Evolutionary conservation across 306 rosid genomes (phyloP).

Genomic region (Dalbergia oliveri): DNA sequence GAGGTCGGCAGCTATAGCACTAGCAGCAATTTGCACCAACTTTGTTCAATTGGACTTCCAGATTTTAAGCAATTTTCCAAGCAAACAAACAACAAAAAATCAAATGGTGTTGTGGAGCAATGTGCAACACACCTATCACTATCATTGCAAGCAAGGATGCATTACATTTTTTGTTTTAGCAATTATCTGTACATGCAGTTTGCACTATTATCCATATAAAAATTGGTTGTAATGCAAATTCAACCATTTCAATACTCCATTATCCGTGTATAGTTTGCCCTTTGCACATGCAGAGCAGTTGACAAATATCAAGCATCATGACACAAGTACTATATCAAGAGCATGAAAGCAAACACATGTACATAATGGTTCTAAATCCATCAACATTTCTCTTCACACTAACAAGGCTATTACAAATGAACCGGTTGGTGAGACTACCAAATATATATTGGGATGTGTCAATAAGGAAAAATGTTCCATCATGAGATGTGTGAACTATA

Average conservation of each 20-base stretch:
- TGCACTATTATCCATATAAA: too few relatives aligned
- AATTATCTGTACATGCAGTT: background rate
- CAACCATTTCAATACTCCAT: background rate
- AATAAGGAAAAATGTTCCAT: too few relatives aligned
- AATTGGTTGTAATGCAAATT: background rate
- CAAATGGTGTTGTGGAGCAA: slow-evolving; percentile 35
- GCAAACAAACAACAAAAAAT: slow-evolving; percentile 35
- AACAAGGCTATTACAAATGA: too few relatives aligned
- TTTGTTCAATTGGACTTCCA: background rate
- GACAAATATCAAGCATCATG: background rate
- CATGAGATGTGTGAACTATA: too few relatives aligned
- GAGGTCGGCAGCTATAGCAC: background rate
- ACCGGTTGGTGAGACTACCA: too few relatives aligned
- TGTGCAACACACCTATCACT: slow-evolving; percentile 22
- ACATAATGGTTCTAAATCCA: background rate
- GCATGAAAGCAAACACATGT: background rate
- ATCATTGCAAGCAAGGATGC: background rate
- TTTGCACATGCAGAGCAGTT: background rate
- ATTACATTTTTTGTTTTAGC: background rate
- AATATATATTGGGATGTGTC: too few relatives aligned
- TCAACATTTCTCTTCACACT: background rate
- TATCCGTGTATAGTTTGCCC: background rate
- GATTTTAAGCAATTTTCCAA: slow-evolving; percentile 18
- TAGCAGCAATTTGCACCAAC: slow-evolving; percentile 20
- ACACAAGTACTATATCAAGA: background rate